Base-by-base conservation (phyloP, 1,284 basidiomycete genomes). In the Sphagnurus paluster region DNA sequence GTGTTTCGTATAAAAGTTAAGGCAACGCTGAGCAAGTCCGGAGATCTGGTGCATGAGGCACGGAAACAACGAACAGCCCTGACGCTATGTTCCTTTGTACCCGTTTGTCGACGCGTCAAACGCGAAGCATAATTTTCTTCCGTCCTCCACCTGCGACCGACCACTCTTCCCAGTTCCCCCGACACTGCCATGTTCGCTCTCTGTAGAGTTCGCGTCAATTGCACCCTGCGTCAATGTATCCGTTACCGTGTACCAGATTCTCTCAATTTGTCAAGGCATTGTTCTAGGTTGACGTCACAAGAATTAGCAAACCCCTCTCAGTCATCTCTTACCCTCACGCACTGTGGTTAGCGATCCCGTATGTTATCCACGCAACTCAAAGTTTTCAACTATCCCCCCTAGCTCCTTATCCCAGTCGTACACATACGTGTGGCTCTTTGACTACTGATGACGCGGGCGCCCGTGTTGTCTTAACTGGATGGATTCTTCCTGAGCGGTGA, bases 401-500 rank as follows among this genome's bases (percentile, higher is more conserved):
- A 87, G 86, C 76, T 1, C 79, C 84, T 5, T 86, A 79, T 66
- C 77, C 80, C 2, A 53, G 58, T 6, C 75, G 82, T 20, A 86
- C 86, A 4, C 89, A 93, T 61, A 67, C 65, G 32, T 88, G 86
- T 60, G 81, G 79, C 34, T 68, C 80, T 11, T 74, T 93, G 49
- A 70, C 75, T 51, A 59, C 75, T 37, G 57, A 60, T 17, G 72
- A 87, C 61, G 77, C 70, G 42, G 87, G 83, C 50, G 59, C 71
- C 26, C 63, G 63, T 44, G 87, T 93, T 54, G 72, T 84, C 52
- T 70, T 95, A 38, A 75, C 86, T 14, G 92, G 92, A 30, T 91
- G 87, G 85, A 69, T 92, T 54, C 79, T 86, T 53, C 76, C 82
- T 50, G 81, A 81, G 63, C 80, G 90, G 81, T 87, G 65, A 70